phyloP scores from a whole-genome alignment of 352 stramenopile species.

The Phytophthora palmivora region DNA sequence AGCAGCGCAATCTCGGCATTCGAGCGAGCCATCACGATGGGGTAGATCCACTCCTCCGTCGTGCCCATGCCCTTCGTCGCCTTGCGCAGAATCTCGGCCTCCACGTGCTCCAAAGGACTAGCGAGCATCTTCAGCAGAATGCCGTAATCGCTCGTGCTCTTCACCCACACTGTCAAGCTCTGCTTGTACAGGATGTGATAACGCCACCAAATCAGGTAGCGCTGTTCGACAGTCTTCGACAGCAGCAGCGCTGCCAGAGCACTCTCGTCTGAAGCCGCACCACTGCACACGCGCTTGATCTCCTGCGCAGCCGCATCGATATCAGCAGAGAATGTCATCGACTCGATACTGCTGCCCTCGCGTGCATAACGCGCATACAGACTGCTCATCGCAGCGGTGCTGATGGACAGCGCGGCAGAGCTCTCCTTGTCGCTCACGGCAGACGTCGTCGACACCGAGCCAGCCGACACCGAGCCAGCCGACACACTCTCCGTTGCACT shows the following conservation, averaged over 20 bases:
- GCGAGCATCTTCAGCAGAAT: slow-evolving; percentile 59
- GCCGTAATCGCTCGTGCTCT: slow-evolving; percentile 58
- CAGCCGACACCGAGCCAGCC: not conserved
- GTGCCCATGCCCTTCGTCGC: slow-evolving; percentile 69
- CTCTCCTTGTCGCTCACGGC: slow-evolving; percentile 4
- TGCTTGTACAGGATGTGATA: slow-evolving; percentile 61
- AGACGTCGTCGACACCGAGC: slow-evolving; percentile 9
- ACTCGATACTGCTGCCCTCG: slow-evolving; percentile 24
- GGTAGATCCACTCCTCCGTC: slow-evolving; percentile 66
- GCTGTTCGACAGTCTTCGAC: slow-evolving; percentile 29
- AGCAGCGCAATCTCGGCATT: slow-evolving; percentile 71
- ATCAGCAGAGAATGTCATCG: slow-evolving; percentile 40
- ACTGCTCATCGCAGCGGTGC: slow-evolving; percentile 14
- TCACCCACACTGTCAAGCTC: slow-evolving; percentile 56
- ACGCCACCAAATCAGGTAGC: slow-evolving; percentile 33
- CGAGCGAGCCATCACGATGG: slow-evolving; percentile 56
- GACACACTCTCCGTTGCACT: slow-evolving; percentile 5
- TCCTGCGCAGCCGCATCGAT: slow-evolving; percentile 54
- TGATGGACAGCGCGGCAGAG: slow-evolving; percentile 4
- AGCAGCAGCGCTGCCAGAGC: slow-evolving; percentile 25
- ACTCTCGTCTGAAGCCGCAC: slow-evolving; percentile 24
- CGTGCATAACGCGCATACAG: slow-evolving; percentile 20
- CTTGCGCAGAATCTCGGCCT: slow-evolving; percentile 61
- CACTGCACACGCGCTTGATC: slow-evolving; percentile 43
- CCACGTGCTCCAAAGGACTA: slow-evolving; percentile 56